These are phyloP conservation scores for Stagonosporopsis cucurbitacearum DNA, from an alignment of 2,329 filamentous ascomycete species.

Conservation along the genomic window DNA sequence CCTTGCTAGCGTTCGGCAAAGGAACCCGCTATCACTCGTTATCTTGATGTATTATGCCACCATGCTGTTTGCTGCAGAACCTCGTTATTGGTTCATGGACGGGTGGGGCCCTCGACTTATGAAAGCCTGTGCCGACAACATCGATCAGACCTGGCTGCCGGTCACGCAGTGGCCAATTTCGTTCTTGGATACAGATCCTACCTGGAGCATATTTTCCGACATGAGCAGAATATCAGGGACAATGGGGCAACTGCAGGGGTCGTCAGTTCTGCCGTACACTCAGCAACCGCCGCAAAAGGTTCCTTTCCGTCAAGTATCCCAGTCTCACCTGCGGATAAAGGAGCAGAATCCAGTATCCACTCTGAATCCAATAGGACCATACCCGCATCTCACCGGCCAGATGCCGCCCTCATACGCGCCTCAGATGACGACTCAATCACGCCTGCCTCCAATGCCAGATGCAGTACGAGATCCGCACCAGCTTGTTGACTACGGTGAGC, in stretches of 20 bases:
- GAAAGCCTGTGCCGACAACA: slow-evolving; percentile 26
- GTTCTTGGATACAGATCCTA: slow-evolving; percentile 20
- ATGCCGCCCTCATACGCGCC: slow-evolving; percentile 8
- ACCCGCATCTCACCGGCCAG: slow-evolving; percentile 3
- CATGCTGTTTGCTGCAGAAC: slow-evolving; percentile 43
- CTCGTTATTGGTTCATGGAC: slow-evolving; percentile 50
- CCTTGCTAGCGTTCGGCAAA: slow-evolving; percentile 37
- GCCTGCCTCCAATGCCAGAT: slow-evolving; percentile 8
- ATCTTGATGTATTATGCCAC: slow-evolving; percentile 50
- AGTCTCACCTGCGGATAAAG: neutral
- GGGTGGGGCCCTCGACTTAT: slow-evolving; percentile 43
- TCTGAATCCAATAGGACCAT: neutral
- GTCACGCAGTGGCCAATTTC: slow-evolving; percentile 38
- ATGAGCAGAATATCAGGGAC: neutral
- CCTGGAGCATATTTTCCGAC: slow-evolving; percentile 12
- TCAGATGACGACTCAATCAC: slow-evolving; percentile 2
- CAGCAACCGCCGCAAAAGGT: slow-evolving; percentile 8
- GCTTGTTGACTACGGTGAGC: neutral
- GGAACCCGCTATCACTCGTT: slow-evolving; percentile 45
- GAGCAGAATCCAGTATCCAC: slow-evolving; percentile 1
- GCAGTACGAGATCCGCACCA: neutral
- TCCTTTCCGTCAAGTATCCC: slow-evolving; percentile 8
- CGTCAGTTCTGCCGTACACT: slow-evolving; percentile 1
- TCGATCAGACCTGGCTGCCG: slow-evolving; percentile 36
- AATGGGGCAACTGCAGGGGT: neutral